Evolutionary conservation across 2,329 filamentous ascomycete genomes (phyloP).

Genomic region (Fusarium veterinarium): DNA sequence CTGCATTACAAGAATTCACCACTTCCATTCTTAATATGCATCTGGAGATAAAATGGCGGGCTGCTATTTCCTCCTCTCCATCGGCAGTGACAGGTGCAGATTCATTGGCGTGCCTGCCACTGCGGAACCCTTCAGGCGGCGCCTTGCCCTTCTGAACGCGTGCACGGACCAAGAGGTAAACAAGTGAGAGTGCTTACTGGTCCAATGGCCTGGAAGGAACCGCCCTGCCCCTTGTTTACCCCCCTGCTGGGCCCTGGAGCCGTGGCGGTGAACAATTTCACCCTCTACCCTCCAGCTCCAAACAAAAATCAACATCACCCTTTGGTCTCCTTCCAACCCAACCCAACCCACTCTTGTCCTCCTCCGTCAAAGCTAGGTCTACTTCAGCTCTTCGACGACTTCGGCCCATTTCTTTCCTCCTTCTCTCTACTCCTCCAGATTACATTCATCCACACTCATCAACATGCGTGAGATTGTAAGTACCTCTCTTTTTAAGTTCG

Average conservation of each 20-base stretch:
- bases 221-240: slow-evolving; percentile 43
- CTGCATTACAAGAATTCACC: not conserved
- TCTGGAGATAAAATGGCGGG: not conserved
- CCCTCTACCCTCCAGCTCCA: slow-evolving; percentile 34
- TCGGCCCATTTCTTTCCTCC: slow-evolving; percentile 36
- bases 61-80: slow-evolving; percentile 12
- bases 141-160: slow-evolving; percentile 45
- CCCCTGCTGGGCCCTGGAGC: slow-evolving; percentile 35
- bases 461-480: slow-evolving; percentile 78
- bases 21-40: not conserved
- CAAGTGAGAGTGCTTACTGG: slow-evolving; percentile 49
- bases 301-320: slow-evolving; percentile 54
- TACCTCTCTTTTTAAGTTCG: slow-evolving; percentile 44
- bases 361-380: slow-evolving; percentile 50
- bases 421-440: slow-evolving; percentile 43
- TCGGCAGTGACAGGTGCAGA: slow-evolving; percentile 16
- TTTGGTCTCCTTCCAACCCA: slow-evolving; percentile 32
- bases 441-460: slow-evolving; percentile 47
- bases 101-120: slow-evolving; percentile 29
- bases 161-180: slow-evolving; percentile 50
- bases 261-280: slow-evolving; percentile 53
- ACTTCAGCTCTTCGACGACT: slow-evolving; percentile 49
- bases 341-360: slow-evolving; percentile 45
- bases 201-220: slow-evolving; percentile 37
- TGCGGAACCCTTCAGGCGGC: slow-evolving; percentile 34